These are phyloP conservation scores for Emergomyces africanus DNA, from an alignment of 2,329 filamentous ascomycete genomes.

Conservation along the genomic window DNA sequence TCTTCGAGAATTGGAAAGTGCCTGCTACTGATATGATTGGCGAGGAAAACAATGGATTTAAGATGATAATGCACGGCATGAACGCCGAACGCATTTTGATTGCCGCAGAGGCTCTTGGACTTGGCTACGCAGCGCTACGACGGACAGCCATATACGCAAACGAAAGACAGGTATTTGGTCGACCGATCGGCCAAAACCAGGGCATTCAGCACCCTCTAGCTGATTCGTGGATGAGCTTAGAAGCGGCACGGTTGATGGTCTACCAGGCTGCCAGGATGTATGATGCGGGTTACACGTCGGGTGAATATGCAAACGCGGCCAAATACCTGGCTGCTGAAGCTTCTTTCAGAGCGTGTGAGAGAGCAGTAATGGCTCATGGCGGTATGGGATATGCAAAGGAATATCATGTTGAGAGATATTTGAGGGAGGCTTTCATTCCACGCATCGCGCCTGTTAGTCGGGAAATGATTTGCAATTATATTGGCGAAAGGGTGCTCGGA, in stretches of 20 bases:
- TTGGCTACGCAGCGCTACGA: slow-evolving; percentile 33
- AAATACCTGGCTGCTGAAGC: slow-evolving; percentile 49
- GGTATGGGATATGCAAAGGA: slow-evolving; percentile 53
- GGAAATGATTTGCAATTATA: slow-evolving; percentile 34
- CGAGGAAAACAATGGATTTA: slow-evolving; percentile 33
- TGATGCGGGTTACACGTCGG: slow-evolving; percentile 39
- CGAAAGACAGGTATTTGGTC: slow-evolving; percentile 40
- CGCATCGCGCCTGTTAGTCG: slow-evolving; percentile 46
- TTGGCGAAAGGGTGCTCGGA: slow-evolving; percentile 30
- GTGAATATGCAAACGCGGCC: slow-evolving; percentile 43
- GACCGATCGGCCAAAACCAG: slow-evolving; percentile 47
- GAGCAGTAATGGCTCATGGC: slow-evolving; percentile 42
- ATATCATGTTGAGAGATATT: slow-evolving; percentile 49
- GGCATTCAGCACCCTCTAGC: slow-evolving; percentile 47
- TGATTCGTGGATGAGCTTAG: slow-evolving; percentile 46
- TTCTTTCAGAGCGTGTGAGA: slow-evolving; percentile 46
- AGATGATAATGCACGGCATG: slow-evolving; percentile 31
- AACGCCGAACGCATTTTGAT: slow-evolving; percentile 27
- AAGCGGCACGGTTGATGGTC: slow-evolving; percentile 47
- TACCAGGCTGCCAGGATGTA: slow-evolving; percentile 50
- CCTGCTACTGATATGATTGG: slow-evolving; percentile 29
- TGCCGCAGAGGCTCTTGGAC: slow-evolving; percentile 30
- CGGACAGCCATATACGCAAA: slow-evolving; percentile 35
- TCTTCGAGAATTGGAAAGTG: slow-evolving; percentile 34
- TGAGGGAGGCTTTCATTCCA: slow-evolving; percentile 46